These are phyloP conservation scores for Saksenaea vasiformis DNA, from an alignment of 371 early-diverging fungal species.

Conservation along the genomic window DNA sequence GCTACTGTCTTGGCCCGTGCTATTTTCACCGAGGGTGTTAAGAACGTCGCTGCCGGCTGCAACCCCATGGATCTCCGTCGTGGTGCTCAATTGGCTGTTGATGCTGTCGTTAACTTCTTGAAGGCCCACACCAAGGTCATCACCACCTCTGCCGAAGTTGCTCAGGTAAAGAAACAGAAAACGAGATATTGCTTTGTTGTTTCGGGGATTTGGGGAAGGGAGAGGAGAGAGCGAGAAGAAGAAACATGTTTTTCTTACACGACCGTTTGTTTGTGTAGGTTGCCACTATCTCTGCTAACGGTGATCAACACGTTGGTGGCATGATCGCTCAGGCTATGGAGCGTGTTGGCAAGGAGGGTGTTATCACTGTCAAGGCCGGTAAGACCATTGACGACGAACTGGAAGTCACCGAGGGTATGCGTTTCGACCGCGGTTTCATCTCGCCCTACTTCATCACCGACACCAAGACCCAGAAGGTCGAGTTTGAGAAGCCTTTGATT, in stretches of 20 bases:
- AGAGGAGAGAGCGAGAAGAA: neutral
- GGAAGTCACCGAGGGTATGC: conserved; percentile 98
- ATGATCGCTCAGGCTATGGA: conserved; percentile 98
- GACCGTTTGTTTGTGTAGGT: conserved; percentile 50
- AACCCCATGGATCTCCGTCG: conserved; percentile 98
- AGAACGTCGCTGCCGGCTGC: conserved; percentile 98
- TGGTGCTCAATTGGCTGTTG: conserved; percentile 94
- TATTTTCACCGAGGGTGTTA: conserved; percentile 97
- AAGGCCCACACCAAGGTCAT: conserved; percentile 87
- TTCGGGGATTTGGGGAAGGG: neutral
- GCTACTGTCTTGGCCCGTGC: conserved; percentile 98
- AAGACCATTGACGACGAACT: conserved; percentile 97
- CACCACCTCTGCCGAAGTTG: conserved; percentile 93
- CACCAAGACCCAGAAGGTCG: conserved; percentile 95
- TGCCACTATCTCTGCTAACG: conserved; percentile 98
- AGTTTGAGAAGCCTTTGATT: conserved; percentile 97
- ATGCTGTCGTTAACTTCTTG: conserved; percentile 85
- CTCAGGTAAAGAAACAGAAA: conserved; percentile 63
- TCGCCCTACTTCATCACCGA: conserved; percentile 99
- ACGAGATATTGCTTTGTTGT: neutral
- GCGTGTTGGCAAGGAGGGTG: conserved; percentile 99
- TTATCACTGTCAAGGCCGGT: conserved; percentile 98
- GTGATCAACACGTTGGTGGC: conserved; percentile 93
- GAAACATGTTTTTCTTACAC: neutral
- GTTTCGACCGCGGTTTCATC: conserved; percentile 98